These are phyloP conservation scores for Aspergillus carbonarius DNA, from an alignment of 2,329 filamentous ascomycete genomes.

Conservation along the genomic window DNA sequence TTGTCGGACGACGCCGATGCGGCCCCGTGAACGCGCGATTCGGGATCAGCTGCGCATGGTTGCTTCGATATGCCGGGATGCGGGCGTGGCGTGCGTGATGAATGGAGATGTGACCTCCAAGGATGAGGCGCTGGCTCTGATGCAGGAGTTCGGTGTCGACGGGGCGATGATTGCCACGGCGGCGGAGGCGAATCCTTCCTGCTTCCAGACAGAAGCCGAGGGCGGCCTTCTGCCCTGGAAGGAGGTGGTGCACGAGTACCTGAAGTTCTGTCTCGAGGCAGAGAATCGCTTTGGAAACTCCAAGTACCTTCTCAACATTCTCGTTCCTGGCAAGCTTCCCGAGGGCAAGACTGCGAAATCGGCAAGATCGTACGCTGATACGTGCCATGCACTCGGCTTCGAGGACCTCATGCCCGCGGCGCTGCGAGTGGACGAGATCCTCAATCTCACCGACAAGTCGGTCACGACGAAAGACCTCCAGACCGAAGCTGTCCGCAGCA, in stretches of 20 bases:
- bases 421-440: constrained; percentile 61
- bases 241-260: constrained; percentile 73
- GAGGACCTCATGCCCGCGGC: constrained; percentile 65
- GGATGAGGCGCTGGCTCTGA: constrained; percentile 69
- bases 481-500: constrained; percentile 18
- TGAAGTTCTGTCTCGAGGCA: constrained; percentile 69
- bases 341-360: constrained; percentile 62
- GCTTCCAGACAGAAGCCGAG: constrained; percentile 68
- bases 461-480: constrained; percentile 14
- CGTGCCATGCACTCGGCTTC: constrained; percentile 65
- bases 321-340: constrained; percentile 76
- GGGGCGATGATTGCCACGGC: constrained; percentile 96
- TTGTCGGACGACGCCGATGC: constrained; percentile 95
- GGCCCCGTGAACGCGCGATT: constrained; percentile 83
- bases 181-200: constrained; percentile 87
- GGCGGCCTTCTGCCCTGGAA: constrained; percentile 73
- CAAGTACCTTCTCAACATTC: constrained; percentile 82
- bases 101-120: constrained; percentile 85
- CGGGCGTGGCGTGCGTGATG: constrained; percentile 89
- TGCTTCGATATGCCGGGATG: constrained; percentile 72
- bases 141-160: constrained; percentile 78
- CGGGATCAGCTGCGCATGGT: constrained; percentile 84
- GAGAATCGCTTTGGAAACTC: constrained; percentile 91
- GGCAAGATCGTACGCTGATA: constrained; percentile 69
- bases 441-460: constrained; percentile 40